Evolutionary conservation across 352 stramenopile genomes (phyloP), one percentile per base, ranked within the genome.

Genomic region (Phytophthora idaei): DNA sequence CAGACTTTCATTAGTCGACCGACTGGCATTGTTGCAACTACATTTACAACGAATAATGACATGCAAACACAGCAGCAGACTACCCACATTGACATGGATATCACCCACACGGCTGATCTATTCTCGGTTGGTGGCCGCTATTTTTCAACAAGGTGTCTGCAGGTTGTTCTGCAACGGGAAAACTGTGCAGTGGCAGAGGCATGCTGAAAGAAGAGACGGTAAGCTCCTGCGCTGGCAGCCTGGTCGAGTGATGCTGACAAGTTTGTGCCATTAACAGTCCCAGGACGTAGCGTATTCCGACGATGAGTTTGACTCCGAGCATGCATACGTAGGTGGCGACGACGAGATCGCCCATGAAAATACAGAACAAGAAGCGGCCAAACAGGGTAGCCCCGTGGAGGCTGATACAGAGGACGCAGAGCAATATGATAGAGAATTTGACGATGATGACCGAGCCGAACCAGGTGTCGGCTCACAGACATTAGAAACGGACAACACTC

Each of bases 221-320:
- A 28, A 47, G 41, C n/a, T 47, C 4, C 39, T 25, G n/a, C 21
- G 39, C 39, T 45, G 5, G 39, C 15, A 39, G 34, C 39, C 14
- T 45, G 39, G 0, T 45, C 14, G n/a, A 45, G 36, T 12, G 4
- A 15, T 42, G 5, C 41, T 47, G n/a, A 41, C 17, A 48, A 12
- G 17, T 12, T 68, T 34, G 39, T 37, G 7, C 29, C 32, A 37
- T n/a, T 42, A 42, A 6, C 12, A 42, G 36, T 12, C 12, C 1
- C 48, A 87, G 55, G 73, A 70, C 14, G 55, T 31, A 14, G 58
- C 50, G 53, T 61, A 61, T 61, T 61, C 52, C 8, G 52, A 59
- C 2, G 52, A 59, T 31, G 52, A 59, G 31, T 50, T 59, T 39
- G 27, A 28, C 3, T 59, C 52, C 27, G 52, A 50, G 4, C 52